These are phyloP conservation scores for Narthecium ossifragum DNA, from an alignment of 106 monocot species.

Conservation along the genomic window DNA sequence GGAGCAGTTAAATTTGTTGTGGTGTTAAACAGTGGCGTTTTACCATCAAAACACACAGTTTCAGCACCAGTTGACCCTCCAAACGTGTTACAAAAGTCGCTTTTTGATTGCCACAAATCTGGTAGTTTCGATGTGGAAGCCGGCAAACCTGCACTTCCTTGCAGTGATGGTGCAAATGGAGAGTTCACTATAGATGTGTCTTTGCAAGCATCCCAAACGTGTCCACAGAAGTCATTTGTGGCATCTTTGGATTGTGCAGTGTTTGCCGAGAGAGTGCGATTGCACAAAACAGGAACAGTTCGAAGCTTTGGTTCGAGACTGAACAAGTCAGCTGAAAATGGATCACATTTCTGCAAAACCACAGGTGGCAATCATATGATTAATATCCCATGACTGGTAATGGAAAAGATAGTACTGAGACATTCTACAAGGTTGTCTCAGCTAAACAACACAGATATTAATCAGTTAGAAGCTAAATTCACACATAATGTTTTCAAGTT, in stretches of 20 bases:
- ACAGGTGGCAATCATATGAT: not conserved
- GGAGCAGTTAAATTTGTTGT: slow-evolving; percentile 36
- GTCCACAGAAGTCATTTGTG: slow-evolving; percentile 44
- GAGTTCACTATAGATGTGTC: slow-evolving; percentile 46
- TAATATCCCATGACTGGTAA: not conserved
- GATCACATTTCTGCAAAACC: slow-evolving; percentile 73
- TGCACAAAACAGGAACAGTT: slow-evolving; percentile 67
- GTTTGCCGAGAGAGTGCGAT: slow-evolving; percentile 29
- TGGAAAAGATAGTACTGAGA: not conserved
- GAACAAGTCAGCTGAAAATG: slow-evolving; percentile 68
- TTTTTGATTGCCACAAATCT: slow-evolving; percentile 71
- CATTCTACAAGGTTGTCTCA: too few relatives aligned
- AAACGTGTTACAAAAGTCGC: slow-evolving; percentile 72
- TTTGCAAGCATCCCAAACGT: slow-evolving; percentile 83
- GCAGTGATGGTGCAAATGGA: slow-evolving; percentile 57
- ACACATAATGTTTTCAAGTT: too few relatives aligned
- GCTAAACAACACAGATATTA: too few relatives aligned
- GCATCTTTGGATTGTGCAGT: slow-evolving; percentile 32
- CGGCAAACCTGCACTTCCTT: slow-evolving; percentile 24
- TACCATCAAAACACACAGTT: slow-evolving; percentile 70
- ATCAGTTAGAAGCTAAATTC: too few relatives aligned
- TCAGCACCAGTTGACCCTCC: slow-evolving; percentile 47
- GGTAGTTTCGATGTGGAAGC: slow-evolving; percentile 55
- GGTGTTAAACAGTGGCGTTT: slow-evolving; percentile 53
- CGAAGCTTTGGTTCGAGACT: slow-evolving; percentile 20